Conservation (phyloP, 2,329 filamentous ascomycete species). For the Cephalotrichum gorgonifer region DNA sequence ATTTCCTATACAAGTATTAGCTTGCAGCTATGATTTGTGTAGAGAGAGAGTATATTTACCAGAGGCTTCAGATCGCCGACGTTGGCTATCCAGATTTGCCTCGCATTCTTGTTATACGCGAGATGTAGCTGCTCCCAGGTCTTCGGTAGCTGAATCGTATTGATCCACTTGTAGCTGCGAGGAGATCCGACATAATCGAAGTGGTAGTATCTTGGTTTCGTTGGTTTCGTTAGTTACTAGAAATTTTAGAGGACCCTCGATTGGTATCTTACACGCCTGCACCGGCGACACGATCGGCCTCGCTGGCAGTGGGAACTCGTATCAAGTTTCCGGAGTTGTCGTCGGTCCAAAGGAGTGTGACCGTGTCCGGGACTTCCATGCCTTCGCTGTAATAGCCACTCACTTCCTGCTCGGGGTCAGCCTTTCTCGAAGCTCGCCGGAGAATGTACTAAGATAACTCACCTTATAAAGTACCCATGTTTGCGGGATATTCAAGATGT, state of each 20-base stretch:
- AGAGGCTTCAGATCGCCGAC: slow-evolving; percentile 57
- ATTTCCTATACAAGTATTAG: too few species aligned
- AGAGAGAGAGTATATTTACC: slow-evolving; percentile 56
- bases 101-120: slow-evolving; percentile 46
- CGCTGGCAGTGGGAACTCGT: slow-evolving; percentile 45
- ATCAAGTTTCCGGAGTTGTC: slow-evolving; percentile 54
- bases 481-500: slow-evolving; percentile 32
- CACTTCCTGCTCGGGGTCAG: too few species aligned
- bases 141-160: slow-evolving; percentile 52
- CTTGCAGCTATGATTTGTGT: too few species aligned
- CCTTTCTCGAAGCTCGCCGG: too few species aligned
- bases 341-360: slow-evolving; percentile 53
- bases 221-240: background rate
- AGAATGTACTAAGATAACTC: too few species aligned
- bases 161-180: slow-evolving; percentile 48
- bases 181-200: slow-evolving; percentile 41
- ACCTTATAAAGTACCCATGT: slow-evolving; percentile 50
- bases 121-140: slow-evolving; percentile 49
- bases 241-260: slow-evolving; percentile 19
- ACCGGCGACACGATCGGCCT: slow-evolving; percentile 47
- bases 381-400: slow-evolving; percentile 47
- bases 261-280: slow-evolving; percentile 62
- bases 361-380: slow-evolving; percentile 48
- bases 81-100: slow-evolving; percentile 58
- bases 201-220: slow-evolving; percentile 12